Evolutionary conservation across 2,329 filamentous ascomycete species (phyloP), one percentile per base, ranked within the genome.

Genomic region (Ascochyta fabae): DNA sequence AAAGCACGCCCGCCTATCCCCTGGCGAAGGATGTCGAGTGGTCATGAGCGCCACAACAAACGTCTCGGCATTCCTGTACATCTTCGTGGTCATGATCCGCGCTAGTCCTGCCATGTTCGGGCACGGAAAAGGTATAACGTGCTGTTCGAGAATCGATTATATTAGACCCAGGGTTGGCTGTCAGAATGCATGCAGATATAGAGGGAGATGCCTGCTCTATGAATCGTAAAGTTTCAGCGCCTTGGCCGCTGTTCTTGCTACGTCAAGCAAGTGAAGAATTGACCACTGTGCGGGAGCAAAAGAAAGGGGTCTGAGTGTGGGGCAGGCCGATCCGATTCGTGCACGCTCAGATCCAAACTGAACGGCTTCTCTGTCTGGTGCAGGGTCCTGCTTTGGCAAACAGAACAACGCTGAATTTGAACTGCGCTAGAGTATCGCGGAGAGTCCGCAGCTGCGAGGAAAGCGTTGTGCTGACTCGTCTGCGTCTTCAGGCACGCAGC

Each of bases 251-350:
- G 47, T 48, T 53, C 53, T 42, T 67, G 60, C 66, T 66, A 65
- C 62, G 42, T 52, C 35, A 46, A 49, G 40, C 40, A 48, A 41
- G 39, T 51, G 46, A 43, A 54, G 54, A 47, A 48, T 43, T 53
- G 48, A 44, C 52, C 22, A 22, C 42, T 36, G 47, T n/a, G 35
- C 33, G 47, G 42, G 42, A 51, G 27, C 31, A 24, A 24, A 34
- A 46, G 58, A 63, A 66, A 67, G 64, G 64, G 65, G 60, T 64
- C 26, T 66, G 61, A 62, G 63, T 64, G 68, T 70, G 70, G 68
- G 68, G 66, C 67, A 47, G 38, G 62, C 34, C 56, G 67, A 70
- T 72, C 64, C 65, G 70, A 72, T 74, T 72, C 65, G 67, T 53
- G 64, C 58, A 58, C 58, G 57, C 59, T 68, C 60, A 70, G 70